A percentile compares a stretch with the other conserved stretches of the same genome.
Conservation (phyloP, 164 flowering plant genomes). For the Santalum album region DNA sequence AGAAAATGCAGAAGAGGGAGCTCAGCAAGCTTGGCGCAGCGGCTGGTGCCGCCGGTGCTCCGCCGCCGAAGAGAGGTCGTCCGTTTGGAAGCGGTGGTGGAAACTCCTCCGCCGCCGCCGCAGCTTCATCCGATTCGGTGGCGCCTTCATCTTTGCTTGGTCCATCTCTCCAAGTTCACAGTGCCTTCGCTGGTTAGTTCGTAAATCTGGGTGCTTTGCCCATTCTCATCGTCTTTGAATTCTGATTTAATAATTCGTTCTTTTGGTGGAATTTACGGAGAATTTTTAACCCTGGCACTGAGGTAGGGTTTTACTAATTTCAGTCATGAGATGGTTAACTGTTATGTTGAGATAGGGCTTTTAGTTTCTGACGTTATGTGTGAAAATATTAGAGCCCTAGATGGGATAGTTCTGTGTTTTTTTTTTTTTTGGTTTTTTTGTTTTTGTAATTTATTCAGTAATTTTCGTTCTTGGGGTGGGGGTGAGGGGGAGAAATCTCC, state of each 20-base stretch:
- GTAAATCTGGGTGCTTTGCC: constrained; percentile 6
- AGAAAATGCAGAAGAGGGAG: constrained; percentile 62
- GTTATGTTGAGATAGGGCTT: neutral
- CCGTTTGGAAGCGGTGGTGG: constrained; percentile 63
- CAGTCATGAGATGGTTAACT: no score
- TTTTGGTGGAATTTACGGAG: neutral
- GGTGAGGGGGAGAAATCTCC: no score
- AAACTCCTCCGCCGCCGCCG: constrained; percentile 28
- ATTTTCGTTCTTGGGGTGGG: no score
- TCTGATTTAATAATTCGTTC: neutral
- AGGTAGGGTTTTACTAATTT: no score
- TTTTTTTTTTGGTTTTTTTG: no score
- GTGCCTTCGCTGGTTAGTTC: constrained; percentile 65
- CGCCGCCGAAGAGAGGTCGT: constrained; percentile 79
- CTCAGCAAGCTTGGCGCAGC: constrained; percentile 50
- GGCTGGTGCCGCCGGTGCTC: constrained; percentile 44
- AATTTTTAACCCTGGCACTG: no score
- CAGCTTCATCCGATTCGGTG: constrained; percentile 40
- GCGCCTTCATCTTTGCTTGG: constrained; percentile 77
- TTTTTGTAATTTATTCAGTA: no score
- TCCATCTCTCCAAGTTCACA: constrained; percentile 84
- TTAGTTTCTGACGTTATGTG: neutral
- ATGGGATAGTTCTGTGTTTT: no score
- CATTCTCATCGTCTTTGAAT: neutral
- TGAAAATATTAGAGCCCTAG: neutral